A percentile compares a stretch with the other conserved stretches of the same genome.
phyloP scores from a whole-genome alignment of 2,329 filamentous ascomycete species.

The Seiridium unicorne region DNA sequence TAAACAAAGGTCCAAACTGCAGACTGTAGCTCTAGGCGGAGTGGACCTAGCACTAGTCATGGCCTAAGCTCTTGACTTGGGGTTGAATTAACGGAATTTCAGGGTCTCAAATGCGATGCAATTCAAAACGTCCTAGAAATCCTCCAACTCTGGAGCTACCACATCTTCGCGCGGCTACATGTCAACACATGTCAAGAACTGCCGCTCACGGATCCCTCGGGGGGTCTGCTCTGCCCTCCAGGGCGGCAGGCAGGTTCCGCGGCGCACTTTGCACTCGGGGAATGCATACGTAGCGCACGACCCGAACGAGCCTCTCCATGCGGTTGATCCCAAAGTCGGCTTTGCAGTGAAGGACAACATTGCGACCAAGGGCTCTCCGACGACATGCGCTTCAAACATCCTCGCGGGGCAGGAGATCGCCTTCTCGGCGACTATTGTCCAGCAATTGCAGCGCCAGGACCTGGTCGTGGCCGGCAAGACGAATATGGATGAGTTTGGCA shows the following conservation, averaged over 20 bases:
- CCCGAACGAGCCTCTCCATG: not conserved
- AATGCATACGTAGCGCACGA: constrained; percentile 5
- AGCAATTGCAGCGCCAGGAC: constrained; percentile 61
- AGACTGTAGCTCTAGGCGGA: too few relatives aligned
- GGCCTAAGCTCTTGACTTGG: too few relatives aligned
- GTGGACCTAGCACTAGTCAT: too few relatives aligned
- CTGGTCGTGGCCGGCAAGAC: constrained; percentile 73
- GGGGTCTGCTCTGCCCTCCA: constrained; percentile 23
- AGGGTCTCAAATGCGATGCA: not conserved
- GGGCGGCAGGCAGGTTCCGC: constrained; percentile 12
- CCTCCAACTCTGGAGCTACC: not conserved
- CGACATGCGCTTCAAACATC: constrained; percentile 80
- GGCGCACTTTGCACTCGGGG: constrained; percentile 13
- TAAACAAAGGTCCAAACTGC: too few relatives aligned
- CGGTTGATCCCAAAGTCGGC: constrained; percentile 34
- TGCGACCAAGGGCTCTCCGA: constrained; percentile 61
- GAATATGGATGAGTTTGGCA: constrained; percentile 94
- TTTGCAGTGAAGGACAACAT: constrained; percentile 76
- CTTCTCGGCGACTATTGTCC: constrained; percentile 79
- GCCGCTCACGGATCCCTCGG: constrained; percentile 23
- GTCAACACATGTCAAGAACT: constrained; percentile 30
- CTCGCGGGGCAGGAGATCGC: constrained; percentile 71
- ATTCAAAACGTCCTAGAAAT: not conserved
- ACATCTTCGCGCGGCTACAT: constrained; percentile 23
- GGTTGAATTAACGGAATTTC: too few relatives aligned